These are phyloP conservation scores for Tetramitus jugosus DNA, from an alignment of 208 protist genomes.

Conservation along the genomic window DNA sequence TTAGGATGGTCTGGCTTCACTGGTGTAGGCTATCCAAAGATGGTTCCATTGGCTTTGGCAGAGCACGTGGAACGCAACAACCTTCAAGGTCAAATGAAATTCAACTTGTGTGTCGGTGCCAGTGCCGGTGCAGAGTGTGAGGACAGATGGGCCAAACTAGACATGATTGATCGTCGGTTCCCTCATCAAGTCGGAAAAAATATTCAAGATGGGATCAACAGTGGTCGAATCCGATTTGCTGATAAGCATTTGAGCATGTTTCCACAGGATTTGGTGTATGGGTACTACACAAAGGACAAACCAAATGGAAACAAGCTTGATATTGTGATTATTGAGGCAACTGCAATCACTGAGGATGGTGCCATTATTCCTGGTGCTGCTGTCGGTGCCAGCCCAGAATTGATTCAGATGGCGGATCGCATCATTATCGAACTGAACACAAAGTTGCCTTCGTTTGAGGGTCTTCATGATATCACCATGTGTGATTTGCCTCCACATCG, in stretches of 20 bases:
- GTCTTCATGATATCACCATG: constrained; percentile 39
- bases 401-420: constrained; percentile 42
- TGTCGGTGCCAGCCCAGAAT: constrained; percentile 36
- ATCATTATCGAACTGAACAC: constrained; percentile 46
- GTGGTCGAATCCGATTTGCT: constrained; percentile 30
- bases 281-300: constrained; percentile 35
- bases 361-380: constrained; percentile 17
- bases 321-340: constrained; percentile 44
- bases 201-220: constrained; percentile 35
- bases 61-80: constrained; percentile 12
- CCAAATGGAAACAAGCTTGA: constrained; percentile 29
- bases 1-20: constrained; percentile 8
- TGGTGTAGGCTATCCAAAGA: constrained; percentile 21
- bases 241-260: constrained; percentile 38
- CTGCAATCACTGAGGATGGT: constrained; percentile 40
- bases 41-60: not conserved
- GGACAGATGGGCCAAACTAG: constrained; percentile 30
- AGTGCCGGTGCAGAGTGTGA: not conserved
- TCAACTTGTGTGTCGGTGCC: constrained; percentile 16
- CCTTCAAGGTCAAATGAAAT: not conserved
- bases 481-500: constrained; percentile 26
- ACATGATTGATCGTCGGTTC: constrained; percentile 38
- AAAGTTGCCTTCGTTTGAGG: constrained; percentile 34
- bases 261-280: constrained; percentile 27
- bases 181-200: constrained; percentile 38